Conservation (phyloP, 164 flowering plant species). For the Echeveria elegans region DNA sequence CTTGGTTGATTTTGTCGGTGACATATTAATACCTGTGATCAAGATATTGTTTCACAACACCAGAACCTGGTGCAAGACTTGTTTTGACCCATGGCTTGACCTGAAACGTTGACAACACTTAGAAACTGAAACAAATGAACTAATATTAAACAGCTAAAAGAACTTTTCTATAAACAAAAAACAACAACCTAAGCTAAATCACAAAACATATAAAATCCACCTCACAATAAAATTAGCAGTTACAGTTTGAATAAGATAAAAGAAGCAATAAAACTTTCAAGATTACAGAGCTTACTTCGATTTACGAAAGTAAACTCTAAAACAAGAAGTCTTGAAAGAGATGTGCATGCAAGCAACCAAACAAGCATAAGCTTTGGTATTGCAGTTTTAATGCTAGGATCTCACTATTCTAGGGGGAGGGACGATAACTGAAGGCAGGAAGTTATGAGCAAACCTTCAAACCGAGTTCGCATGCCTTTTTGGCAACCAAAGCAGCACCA, state of each 20-base stretch:
- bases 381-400: not conserved
- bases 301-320: not conserved
- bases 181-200: not conserved
- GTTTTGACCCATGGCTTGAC: conserved; percentile 98
- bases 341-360: no score
- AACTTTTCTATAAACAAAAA: not conserved
- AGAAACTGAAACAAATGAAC: not conserved
- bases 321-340: not conserved
- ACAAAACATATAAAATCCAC: not conserved
- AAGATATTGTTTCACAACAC: conserved; percentile 87
- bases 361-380: no score
- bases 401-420: not conserved
- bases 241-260: not conserved
- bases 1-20: not conserved
- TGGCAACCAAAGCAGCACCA: no score
- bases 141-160: not conserved
- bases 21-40: conserved; percentile 43
- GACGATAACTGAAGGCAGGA: not conserved
- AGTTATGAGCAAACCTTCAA: conserved; percentile 40
- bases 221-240: not conserved
- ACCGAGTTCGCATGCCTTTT: not conserved
- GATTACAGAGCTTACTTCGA: no score
- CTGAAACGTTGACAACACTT: conserved; percentile 22
- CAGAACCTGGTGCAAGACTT: conserved; percentile 96
- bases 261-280: no score